Conservation (phyloP, 73 alveolate genomes). For the Symbiodinium pilosum region DNA sequence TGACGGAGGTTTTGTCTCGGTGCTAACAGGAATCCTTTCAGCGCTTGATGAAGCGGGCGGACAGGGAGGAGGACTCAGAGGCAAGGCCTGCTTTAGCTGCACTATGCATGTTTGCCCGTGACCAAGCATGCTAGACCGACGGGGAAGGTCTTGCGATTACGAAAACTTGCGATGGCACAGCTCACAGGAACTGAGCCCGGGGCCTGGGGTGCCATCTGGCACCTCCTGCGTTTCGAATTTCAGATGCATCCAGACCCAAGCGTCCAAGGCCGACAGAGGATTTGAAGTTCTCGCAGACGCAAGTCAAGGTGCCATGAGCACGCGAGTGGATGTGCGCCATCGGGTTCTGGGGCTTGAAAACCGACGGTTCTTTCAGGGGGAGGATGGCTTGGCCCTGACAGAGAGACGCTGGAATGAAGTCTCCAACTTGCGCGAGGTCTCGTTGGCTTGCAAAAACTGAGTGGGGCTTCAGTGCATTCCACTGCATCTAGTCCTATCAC, state of each 20-base stretch:
- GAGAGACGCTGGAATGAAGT: constrained; percentile 82
- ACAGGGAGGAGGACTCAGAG: constrained; percentile 85
- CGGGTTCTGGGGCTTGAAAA: no score
- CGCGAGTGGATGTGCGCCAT: no score
- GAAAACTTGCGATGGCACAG: constrained; percentile 91
- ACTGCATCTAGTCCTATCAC: no score
- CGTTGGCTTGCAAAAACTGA: no score
- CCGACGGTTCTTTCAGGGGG: constrained; percentile 18
- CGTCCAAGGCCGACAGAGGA: constrained; percentile 80
- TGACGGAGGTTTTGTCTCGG: no score
- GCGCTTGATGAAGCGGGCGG: constrained; percentile 82
- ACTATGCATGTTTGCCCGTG: not conserved
- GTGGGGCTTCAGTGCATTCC: no score
- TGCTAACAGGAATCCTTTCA: constrained; percentile 39
- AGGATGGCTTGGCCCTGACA: constrained; percentile 68
- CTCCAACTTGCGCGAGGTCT: constrained; percentile 62
- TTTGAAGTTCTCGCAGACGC: constrained; percentile 51
- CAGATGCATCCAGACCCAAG: no score
- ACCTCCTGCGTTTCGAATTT: no score
- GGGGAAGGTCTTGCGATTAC: constrained; percentile 39
- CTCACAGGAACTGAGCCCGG: constrained; percentile 56
- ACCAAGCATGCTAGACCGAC: not conserved
- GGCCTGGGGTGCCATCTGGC: not conserved
- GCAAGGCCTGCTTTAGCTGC: not conserved
- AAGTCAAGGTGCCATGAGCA: constrained; percentile 31